Conservation (phyloP, 2,329 filamentous ascomycete species). For the Didymella sp. region DNA sequence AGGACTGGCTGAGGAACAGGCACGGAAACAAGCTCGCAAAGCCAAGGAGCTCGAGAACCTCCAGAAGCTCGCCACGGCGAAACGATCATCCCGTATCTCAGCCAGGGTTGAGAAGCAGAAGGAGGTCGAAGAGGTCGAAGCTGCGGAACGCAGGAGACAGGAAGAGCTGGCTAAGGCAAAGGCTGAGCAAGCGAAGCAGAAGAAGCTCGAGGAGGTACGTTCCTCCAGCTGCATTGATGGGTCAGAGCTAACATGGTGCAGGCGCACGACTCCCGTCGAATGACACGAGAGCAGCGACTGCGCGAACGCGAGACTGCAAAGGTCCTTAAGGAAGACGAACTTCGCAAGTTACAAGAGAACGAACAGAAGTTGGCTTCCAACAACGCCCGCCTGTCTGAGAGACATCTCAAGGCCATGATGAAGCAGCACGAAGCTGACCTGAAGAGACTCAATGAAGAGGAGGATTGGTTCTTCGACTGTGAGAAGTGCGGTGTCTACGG, state of each 20-base stretch:
- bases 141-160: conserved; percentile 71
- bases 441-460: conserved; percentile 70
- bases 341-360: conserved; percentile 79
- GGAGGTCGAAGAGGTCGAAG: conserved; percentile 72
- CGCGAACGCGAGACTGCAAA: conserved; percentile 86
- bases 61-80: conserved; percentile 89
- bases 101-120: conserved; percentile 79
- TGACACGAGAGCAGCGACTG: conserved; percentile 84
- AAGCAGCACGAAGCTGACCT: conserved; percentile 80
- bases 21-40: conserved; percentile 74
- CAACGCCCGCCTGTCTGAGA: conserved; percentile 70
- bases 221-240: neutral
- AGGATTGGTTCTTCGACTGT: conserved; percentile 96
- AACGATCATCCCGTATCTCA: conserved; percentile 89
- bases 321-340: conserved; percentile 81
- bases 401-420: conserved; percentile 81
- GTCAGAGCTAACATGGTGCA: conserved; percentile 45
- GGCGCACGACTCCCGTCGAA: conserved; percentile 79
- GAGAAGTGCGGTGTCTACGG: conserved; percentile 85
- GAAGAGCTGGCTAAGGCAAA: conserved; percentile 69
- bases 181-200: conserved; percentile 64
- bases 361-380: conserved; percentile 62
- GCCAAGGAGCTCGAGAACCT: conserved; percentile 82
- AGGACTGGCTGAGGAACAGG: conserved; percentile 72
- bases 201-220: conserved; percentile 69